These are phyloP conservation scores for Didymellaceae sp. DNA, from an alignment of 2,329 filamentous ascomycete genomes.

Conservation along the genomic window DNA sequence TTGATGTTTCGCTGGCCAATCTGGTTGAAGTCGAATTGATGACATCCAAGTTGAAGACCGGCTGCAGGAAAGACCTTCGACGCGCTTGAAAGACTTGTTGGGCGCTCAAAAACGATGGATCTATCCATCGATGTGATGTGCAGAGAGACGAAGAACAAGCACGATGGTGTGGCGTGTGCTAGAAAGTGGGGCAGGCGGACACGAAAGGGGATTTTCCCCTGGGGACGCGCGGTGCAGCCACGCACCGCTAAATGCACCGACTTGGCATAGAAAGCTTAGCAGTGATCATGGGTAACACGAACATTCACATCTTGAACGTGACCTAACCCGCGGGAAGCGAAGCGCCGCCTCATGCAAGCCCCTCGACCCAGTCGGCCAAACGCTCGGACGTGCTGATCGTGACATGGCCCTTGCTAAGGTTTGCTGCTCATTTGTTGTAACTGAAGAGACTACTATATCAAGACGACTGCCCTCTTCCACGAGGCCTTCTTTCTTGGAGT, in stretches of 20 bases:
- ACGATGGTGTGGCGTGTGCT: conserved; percentile 8
- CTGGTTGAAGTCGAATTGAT: not conserved
- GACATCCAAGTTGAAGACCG: not conserved
- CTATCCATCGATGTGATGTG: not conserved
- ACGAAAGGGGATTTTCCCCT: conserved; percentile 15
- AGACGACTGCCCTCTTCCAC: no score
- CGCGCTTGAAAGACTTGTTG: not conserved
- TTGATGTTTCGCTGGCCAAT: not conserved
- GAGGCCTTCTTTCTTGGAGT: no score
- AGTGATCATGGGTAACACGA: conserved; percentile 1
- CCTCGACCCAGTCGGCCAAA: no score
- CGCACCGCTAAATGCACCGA: conserved; percentile 5
- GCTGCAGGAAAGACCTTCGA: not conserved
- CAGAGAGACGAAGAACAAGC: conserved; percentile 2
- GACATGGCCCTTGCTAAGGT: no score
- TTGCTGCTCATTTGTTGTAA: no score
- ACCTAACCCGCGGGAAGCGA: not conserved
- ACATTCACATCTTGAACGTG: conserved; percentile 3
- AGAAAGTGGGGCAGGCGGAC: conserved; percentile 1
- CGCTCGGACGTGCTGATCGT: no score
- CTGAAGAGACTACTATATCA: no score
- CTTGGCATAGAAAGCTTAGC: conserved; percentile 17
- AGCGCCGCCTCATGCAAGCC: not conserved
- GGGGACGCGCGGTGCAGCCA: conserved; percentile 7
- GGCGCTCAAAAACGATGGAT: not conserved